phyloP scores from a whole-genome alignment of 352 stramenopile species.

The Globisporangium sylvaticum region DNA sequence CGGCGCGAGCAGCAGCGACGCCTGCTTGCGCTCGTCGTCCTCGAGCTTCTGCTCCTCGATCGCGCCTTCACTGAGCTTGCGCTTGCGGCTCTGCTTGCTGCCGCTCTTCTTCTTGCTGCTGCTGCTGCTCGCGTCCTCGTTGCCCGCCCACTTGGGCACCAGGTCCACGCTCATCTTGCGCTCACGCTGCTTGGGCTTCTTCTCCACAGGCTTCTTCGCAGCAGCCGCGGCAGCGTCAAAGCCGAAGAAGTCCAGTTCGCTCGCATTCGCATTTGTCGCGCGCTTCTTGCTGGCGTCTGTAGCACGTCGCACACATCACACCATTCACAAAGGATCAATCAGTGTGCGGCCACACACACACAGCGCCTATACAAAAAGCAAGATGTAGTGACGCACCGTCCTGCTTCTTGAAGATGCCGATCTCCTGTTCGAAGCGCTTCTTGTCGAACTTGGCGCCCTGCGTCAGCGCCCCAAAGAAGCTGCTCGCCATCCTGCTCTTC shows the following conservation, averaged over 20 bases:
- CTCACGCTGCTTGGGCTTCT: conserved; percentile 28
- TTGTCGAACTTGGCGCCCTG: conserved; percentile 67
- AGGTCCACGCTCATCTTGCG: conserved; percentile 72
- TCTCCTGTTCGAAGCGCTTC: conserved; percentile 51
- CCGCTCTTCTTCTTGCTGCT: conserved; percentile 38
- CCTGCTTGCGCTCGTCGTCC: conserved; percentile 64
- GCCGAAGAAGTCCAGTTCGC: conserved; percentile 80
- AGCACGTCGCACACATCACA: conserved; percentile 15
- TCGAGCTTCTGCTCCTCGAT: conserved; percentile 64
- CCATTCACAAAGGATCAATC: conserved; percentile 1
- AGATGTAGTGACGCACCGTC: conserved; percentile 23
- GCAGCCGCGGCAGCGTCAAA: conserved; percentile 34
- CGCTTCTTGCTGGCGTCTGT: conserved; percentile 15
- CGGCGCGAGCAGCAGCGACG: conserved; percentile 61
- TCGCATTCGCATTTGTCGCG: conserved; percentile 23
- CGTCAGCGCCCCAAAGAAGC: conserved; percentile 69
- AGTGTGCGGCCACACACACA: not conserved
- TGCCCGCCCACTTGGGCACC: conserved; percentile 61
- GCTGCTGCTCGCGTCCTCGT: conserved; percentile 19
- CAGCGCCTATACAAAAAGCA: not conserved
- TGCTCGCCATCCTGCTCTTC: conserved; percentile 43
- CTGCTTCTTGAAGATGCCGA: conserved; percentile 54
- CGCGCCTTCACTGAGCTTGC: conserved; percentile 79
- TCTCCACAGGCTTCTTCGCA: conserved; percentile 22
- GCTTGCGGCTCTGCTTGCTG: conserved; percentile 75